These are phyloP conservation scores for Pilasporangium apinafurcum DNA, from an alignment of 352 stramenopile genomes.

Conservation along the genomic window DNA sequence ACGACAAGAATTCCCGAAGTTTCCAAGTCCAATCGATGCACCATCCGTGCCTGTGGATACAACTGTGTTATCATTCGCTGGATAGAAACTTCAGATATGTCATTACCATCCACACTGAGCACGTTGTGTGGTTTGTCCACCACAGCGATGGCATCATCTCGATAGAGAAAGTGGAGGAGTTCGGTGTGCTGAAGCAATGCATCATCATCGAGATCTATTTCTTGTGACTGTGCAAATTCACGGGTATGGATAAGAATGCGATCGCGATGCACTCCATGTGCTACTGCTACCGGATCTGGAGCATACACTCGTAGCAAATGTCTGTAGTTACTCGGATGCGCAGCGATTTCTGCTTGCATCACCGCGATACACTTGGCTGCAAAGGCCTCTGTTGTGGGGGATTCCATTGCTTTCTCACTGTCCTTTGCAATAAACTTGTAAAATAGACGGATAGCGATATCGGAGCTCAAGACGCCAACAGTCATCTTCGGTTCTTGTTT, in stretches of 20 bases:
- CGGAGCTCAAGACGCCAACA: constrained; percentile 1
- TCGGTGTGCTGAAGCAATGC: constrained; percentile 7
- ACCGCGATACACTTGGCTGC: neutral
- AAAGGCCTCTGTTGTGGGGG: neutral
- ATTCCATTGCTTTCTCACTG: neutral
- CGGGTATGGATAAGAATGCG: constrained; percentile 38
- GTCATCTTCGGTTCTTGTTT: constrained; percentile 4
- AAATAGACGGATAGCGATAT: constrained; percentile 11
- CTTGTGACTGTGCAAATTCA: constrained; percentile 19
- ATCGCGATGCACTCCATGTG: constrained; percentile 18
- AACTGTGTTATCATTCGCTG: constrained; percentile 30
- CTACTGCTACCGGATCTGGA: constrained; percentile 10
- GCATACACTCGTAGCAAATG: constrained; percentile 23
- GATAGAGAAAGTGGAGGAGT: constrained; percentile 35
- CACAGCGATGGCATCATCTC: constrained; percentile 45
- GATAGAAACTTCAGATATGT: constrained; percentile 27
- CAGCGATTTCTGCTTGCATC: constrained; percentile 1
- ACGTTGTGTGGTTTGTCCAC: constrained; percentile 55
- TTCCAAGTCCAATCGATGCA: constrained; percentile 74
- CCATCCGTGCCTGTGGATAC: constrained; percentile 54
- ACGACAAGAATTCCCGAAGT: constrained; percentile 69
- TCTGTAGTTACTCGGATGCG: constrained; percentile 2
- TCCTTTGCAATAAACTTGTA: constrained; percentile 2
- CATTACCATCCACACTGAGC: constrained; percentile 49
- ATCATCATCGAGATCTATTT: constrained; percentile 2